A percentile compares a stretch with the other conserved stretches of the same genome.
phyloP scores from a whole-genome alignment of 495 filamentous ascomycete species.

The Aspergillus avenaceus region DNA sequence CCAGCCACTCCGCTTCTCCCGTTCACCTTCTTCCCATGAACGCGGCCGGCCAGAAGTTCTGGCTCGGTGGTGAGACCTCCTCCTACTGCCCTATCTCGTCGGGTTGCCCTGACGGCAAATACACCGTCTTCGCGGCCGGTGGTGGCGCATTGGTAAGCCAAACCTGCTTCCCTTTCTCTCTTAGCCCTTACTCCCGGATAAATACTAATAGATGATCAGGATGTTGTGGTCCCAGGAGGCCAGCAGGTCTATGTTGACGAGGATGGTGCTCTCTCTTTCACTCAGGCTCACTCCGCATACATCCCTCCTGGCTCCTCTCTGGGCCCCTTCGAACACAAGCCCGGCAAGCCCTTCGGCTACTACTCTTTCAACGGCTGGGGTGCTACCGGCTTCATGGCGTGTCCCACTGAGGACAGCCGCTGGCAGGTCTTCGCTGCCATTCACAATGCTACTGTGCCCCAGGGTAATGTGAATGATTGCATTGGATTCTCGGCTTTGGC shows the following conservation, averaged over 20 bases:
- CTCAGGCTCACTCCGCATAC: constrained; percentile 53
- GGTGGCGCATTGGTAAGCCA: constrained; percentile 33
- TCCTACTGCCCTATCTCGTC: constrained; percentile 35
- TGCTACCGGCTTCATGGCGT: constrained; percentile 41
- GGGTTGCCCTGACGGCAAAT: constrained; percentile 39
- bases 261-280: constrained; percentile 55
- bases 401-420: constrained; percentile 29
- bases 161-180: neutral
- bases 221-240: constrained; percentile 60
- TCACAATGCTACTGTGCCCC: constrained; percentile 36
- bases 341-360: constrained; percentile 22
- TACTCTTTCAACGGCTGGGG: constrained; percentile 29
- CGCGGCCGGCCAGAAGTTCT: constrained; percentile 38
- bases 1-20: constrained; percentile 36
- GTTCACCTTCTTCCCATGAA: constrained; percentile 39
- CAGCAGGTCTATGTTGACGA: constrained; percentile 58
- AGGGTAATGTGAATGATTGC: constrained; percentile 32
- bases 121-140: constrained; percentile 37
- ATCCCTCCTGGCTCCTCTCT: constrained; percentile 49
- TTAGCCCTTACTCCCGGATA: neutral
- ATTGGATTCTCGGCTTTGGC: constrained; percentile 38
- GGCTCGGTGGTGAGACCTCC: constrained; percentile 32
- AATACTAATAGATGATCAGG: constrained; percentile 17
- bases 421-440: constrained; percentile 44
- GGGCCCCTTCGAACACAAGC: constrained; percentile 38